Conservation (phyloP, 1,139 yeast genomes). For the Candida buenavistaensis region DNA sequence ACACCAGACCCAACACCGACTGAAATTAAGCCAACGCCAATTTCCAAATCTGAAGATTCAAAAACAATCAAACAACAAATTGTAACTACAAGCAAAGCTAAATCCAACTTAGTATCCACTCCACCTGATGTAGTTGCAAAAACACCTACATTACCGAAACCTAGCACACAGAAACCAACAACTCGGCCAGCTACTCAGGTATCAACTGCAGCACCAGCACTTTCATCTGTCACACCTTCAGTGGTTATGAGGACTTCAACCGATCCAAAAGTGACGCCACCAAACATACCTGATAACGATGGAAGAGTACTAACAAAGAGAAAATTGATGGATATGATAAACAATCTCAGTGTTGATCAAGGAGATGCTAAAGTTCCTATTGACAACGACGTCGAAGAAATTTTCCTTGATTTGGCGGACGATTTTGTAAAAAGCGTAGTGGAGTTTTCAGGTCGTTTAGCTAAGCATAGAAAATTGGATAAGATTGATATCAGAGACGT, state of each 20-base stretch:
- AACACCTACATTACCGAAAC: constrained; percentile 10
- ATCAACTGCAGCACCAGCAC: constrained; percentile 4
- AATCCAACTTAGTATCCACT: constrained; percentile 1
- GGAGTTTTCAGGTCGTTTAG: constrained; percentile 88
- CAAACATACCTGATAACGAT: constrained; percentile 46
- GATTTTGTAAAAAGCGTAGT: constrained; percentile 92
- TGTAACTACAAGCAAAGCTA: constrained; percentile 4
- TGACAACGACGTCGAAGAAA: constrained; percentile 95
- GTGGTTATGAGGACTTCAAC: constrained; percentile 8
- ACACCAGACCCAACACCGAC: constrained; percentile 3
- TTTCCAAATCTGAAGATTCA: no score
- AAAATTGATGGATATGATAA: constrained; percentile 81
- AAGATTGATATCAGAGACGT: constrained; percentile 84
- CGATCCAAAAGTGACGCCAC: constrained; percentile 18
- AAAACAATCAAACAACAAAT: no score
- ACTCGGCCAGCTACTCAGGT: background rate
- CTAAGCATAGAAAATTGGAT: constrained; percentile 92
- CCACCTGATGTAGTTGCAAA: constrained; percentile 5
- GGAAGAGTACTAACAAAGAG: constrained; percentile 88
- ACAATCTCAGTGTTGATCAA: constrained; percentile 78
- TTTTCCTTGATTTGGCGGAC: constrained; percentile 88
- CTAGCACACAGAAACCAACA: constrained; percentile 2
- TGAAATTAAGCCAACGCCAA: no score
- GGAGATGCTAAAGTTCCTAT: constrained; percentile 89
- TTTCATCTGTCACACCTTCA: constrained; percentile 6